Base-by-base conservation (phyloP, 1,284 basidiomycete species). In the Apiotrichum domesticum region DNA sequence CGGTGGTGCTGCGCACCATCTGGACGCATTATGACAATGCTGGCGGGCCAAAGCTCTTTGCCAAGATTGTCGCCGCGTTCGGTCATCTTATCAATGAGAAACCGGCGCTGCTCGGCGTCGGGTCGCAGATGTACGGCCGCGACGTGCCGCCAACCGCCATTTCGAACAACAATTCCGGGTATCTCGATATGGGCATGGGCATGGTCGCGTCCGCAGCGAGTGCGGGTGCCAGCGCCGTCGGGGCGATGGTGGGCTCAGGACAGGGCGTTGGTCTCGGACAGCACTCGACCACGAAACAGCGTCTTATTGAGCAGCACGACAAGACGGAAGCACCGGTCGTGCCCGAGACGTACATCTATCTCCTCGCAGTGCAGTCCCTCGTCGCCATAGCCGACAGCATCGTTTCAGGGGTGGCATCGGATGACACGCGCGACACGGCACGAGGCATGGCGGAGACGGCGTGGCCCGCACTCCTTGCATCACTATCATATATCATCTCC, bases 271-370 rank as follows among this genome's bases (percentile, higher is more conserved):
- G 88, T 0, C 72, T 94, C 62, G 89, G 87, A 55, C 68, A 83
- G 14, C 84, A 86, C 0, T 88, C 87, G 3, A 80, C 84, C 0
- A 87, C 92, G 85, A 93, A 91, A 72, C 73, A 93, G 35, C 88
- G 90, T 71, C 89, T 89, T 86, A 95, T 97, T 65, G 93, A 97
- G 70, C 93, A 96, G 72, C 83, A 95, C 14, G 93, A 97, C 78
- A 96, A 98, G 75, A 86, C 90, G 0, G 96, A 98, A 66, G 85
- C 94, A 0, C 96, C 96, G 0, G 80, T 84, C 0, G 90, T 95
- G 50, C 93, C 93, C 0, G 92, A 98, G 60, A 83, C 88, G 0
- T 98, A 98, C 73, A 83, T 92, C 56, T 96, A 94, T 71, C 84
- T 97, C 1, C 83, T 98, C 1, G 88, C 87, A 1, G 82, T 96